A percentile compares a stretch with the other conserved stretches of the same genome.
Evolutionary conservation across 2,329 filamentous ascomycete species (phyloP).

Genomic region (Pseudogymnoascus sp.): DNA sequence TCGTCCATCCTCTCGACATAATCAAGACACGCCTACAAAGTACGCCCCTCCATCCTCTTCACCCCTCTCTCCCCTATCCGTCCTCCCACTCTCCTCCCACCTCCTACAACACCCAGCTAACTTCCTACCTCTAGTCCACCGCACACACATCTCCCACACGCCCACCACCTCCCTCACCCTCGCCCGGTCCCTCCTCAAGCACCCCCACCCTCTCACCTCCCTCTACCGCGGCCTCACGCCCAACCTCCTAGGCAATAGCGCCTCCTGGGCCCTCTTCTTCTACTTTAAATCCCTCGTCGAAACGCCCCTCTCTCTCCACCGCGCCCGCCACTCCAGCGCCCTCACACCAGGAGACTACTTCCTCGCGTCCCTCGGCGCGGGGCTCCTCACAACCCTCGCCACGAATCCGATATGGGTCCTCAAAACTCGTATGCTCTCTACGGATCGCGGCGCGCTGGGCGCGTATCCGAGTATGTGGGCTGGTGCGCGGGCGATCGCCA

Average conservation of each 20-base stretch:
- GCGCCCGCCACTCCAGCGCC: slow-evolving; percentile 13
- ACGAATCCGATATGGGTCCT: slow-evolving; percentile 98
- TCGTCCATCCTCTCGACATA: slow-evolving; percentile 86
- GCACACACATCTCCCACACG: slow-evolving; percentile 33
- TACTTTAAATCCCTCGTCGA: slow-evolving; percentile 59
- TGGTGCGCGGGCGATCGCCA: slow-evolving; percentile 60
- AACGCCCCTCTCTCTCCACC: slow-evolving; percentile 26
- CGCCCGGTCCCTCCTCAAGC: slow-evolving; percentile 36
- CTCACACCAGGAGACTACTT: slow-evolving; percentile 61
- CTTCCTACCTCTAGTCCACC: slow-evolving; percentile 40
- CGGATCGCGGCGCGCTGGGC: slow-evolving; percentile 62
- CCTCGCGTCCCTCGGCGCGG: slow-evolving; percentile 61
- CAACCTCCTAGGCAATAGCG: slow-evolving; percentile 83
- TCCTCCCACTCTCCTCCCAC: slow-evolving; percentile 22
- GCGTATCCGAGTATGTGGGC: slow-evolving; percentile 74
- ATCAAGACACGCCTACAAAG: slow-evolving; percentile 94
- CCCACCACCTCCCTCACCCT: slow-evolving; percentile 41
- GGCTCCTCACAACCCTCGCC: slow-evolving; percentile 67
- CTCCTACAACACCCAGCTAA: slow-evolving; percentile 27
- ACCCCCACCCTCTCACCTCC: slow-evolving; percentile 53
- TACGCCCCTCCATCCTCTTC: slow-evolving; percentile 33
- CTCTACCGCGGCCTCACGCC: slow-evolving; percentile 86
- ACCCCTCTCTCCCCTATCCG: not conserved
- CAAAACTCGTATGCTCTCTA: slow-evolving; percentile 93
- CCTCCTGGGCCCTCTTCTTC: slow-evolving; percentile 90